A percentile compares a stretch with the other conserved stretches of the same genome.
These are phyloP conservation scores for Wallacemonas rigidus DNA, from an alignment of 208 protist genomes.

Conservation along the genomic window DNA sequence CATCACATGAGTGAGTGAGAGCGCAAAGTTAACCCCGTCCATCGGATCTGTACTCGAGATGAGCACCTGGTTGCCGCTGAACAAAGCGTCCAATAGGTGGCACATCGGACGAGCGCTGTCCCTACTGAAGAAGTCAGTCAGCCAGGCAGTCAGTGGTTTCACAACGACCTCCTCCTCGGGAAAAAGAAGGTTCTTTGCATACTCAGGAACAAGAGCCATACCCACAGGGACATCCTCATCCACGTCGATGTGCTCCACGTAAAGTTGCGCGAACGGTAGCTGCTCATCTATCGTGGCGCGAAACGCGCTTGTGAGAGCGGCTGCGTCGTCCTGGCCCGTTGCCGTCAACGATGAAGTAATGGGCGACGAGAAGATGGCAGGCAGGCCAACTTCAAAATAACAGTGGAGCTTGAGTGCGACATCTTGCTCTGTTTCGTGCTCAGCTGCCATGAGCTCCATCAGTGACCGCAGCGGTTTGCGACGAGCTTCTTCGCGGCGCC, in stretches of 20 bases:
- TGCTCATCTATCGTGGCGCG: conserved; percentile 22
- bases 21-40: conserved; percentile 52
- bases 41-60: conserved; percentile 41
- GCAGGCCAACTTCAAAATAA: conserved; percentile 42
- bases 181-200: conserved; percentile 15
- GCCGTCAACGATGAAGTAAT: not conserved
- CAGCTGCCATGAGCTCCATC: conserved; percentile 37
- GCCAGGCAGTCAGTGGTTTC: conserved; percentile 65
- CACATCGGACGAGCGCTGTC: conserved; percentile 21
- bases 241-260: conserved; percentile 22
- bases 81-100: conserved; percentile 58
- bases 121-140: conserved; percentile 41
- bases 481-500: conserved; percentile 57
- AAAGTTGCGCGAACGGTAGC: conserved; percentile 27
- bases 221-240: conserved; percentile 17
- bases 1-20: conserved; percentile 58
- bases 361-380: conserved; percentile 26
- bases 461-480: conserved; percentile 57
- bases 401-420: conserved; percentile 23
- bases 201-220: conserved; percentile 9
- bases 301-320: conserved; percentile 8
- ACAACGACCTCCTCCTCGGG: conserved; percentile 26
- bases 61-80: conserved; percentile 76
- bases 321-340: conserved; percentile 3
- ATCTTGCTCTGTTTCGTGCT: conserved; percentile 26